Conservation (phyloP, 1,139 yeast genomes). For the Magnusiomyces magnusii region DNA sequence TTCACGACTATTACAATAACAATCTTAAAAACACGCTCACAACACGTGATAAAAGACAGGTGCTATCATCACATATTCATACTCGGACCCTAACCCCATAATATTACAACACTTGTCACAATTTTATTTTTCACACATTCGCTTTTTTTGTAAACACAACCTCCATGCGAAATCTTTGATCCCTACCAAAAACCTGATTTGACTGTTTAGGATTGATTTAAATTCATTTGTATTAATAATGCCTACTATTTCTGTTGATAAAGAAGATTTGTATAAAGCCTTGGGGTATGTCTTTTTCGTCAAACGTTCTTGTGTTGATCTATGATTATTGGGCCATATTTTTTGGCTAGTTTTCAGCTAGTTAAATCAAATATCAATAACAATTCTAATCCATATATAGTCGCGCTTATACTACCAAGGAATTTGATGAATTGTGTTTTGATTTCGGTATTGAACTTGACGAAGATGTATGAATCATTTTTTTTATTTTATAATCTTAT, state of each 20-base stretch:
- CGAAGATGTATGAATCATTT: conserved; percentile 49
- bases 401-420: conserved; percentile 73
- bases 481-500: not conserved
- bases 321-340: not conserved
- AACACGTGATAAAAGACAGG: too few species aligned
- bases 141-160: too few species aligned
- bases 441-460: conserved; percentile 97
- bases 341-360: not conserved
- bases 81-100: too few species aligned
- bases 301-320: not conserved
- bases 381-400: conserved; percentile 26
- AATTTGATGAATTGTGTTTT: conserved; percentile 94
- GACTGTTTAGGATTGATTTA: too few species aligned
- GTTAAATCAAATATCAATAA: not conserved
- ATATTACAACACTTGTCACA: too few species aligned
- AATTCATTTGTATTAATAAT: conserved; percentile 36
- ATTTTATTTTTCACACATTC: too few species aligned
- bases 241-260: conserved; percentile 97
- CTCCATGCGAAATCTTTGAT: too few species aligned
- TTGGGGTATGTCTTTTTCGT: conserved; percentile 37
- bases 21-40: too few species aligned
- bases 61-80: too few species aligned
- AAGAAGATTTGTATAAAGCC: conserved; percentile 78
- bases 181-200: too few species aligned
- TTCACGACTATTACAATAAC: too few species aligned